Evolutionary conservation across 805 yeast genomes (phyloP).

Genomic region (Metschnikowia lochheadii): DNA sequence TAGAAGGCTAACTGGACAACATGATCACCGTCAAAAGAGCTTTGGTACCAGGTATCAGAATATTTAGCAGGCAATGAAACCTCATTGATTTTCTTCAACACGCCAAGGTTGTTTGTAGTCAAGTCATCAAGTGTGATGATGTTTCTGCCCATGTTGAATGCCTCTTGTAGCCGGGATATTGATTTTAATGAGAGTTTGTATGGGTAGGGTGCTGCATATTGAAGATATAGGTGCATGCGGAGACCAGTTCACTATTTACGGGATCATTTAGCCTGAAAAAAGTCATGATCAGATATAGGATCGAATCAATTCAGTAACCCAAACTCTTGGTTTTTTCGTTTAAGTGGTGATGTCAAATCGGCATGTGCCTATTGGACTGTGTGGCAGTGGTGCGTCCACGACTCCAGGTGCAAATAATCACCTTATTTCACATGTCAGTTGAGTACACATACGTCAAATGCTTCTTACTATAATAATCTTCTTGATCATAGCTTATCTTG

Average conservation of each 20-base stretch:
- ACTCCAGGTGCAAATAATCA: slow-evolving; percentile 1
- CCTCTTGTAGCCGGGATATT: neutral
- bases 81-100: slow-evolving; percentile 53
- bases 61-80: slow-evolving; percentile 50
- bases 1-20: slow-evolving; percentile 59
- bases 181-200: slow-evolving; percentile 2
- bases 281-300: neutral
- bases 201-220: slow-evolving; percentile 1
- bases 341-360: neutral
- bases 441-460: slow-evolving; percentile 13
- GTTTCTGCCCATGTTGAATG: slow-evolving; percentile 34
- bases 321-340: neutral
- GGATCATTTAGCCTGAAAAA: neutral
- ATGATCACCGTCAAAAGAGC: slow-evolving; percentile 45
- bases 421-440: neutral
- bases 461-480: slow-evolving; percentile 29
- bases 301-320: neutral
- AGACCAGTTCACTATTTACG: neutral
- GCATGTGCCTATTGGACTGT: slow-evolving; percentile 2
- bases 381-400: slow-evolving; percentile 5
- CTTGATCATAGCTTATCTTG: slow-evolving; percentile 28
- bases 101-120: slow-evolving; percentile 57
- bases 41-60: slow-evolving; percentile 49
- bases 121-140: slow-evolving; percentile 53
- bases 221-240: neutral